Percentiles rank a stretch among this genome's conserved stretches.
Evolutionary conservation across 148 eudicot species (phyloP).

Genomic region (Mesembryanthemum crystallinum): DNA sequence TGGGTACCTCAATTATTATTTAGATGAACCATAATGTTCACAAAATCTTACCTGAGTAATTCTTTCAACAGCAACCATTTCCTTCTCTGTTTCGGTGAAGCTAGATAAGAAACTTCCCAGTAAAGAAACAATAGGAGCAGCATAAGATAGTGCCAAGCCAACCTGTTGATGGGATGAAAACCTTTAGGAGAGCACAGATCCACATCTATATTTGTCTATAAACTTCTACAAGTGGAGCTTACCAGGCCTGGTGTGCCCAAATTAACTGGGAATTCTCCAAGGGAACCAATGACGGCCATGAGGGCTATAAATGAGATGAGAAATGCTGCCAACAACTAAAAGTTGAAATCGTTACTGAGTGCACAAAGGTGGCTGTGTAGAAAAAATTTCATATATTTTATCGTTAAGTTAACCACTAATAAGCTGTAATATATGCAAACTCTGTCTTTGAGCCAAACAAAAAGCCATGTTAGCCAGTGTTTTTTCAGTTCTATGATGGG

Average conservation of each 20-base stretch:
- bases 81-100: slow-evolving; percentile 95
- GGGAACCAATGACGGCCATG: slow-evolving; percentile 80
- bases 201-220: neutral
- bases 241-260: slow-evolving; percentile 96
- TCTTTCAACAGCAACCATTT: slow-evolving; percentile 97
- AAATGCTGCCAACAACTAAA: slow-evolving; percentile 85
- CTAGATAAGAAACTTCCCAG: slow-evolving; percentile 89
- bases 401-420: neutral
- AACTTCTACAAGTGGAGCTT: slow-evolving; percentile 23
- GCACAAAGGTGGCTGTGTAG: neutral
- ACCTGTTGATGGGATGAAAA: slow-evolving; percentile 45
- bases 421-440: neutral
- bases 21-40: neutral
- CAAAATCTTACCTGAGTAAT: slow-evolving; percentile 57
- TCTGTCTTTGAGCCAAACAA: neutral
- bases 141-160: slow-evolving; percentile 91
- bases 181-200: neutral
- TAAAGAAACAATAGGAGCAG: slow-evolving; percentile 87
- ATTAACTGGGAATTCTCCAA: slow-evolving; percentile 52
- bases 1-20: neutral
- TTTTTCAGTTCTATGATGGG: neutral
- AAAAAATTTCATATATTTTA: neutral
- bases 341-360: slow-evolving; percentile 25
- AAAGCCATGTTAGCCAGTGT: neutral
- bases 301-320: slow-evolving; percentile 74